Base-by-base conservation (phyloP, 2,329 filamentous ascomycete genomes). In the Davidsoniella australis region DNA sequence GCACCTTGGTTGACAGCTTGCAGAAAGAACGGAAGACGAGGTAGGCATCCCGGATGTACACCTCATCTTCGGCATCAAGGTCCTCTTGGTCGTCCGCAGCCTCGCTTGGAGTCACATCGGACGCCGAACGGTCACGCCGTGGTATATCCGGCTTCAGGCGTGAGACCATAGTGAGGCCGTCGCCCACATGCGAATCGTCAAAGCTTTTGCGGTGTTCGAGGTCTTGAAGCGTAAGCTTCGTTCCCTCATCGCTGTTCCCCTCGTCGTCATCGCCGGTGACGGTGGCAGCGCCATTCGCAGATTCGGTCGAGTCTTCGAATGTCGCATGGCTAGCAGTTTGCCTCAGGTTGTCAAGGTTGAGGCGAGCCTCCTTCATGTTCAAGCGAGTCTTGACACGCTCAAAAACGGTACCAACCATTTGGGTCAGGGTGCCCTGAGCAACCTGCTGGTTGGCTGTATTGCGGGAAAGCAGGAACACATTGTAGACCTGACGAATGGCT, bases 351-450 rank as follows among this genome's bases (percentile, higher is more conserved):
- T 65, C 61, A 8, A 77, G 61, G 56, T 73, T 77, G 50, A 82
- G 58, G 17, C 86, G 76, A 36, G 83, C 72, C 60, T 95, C 88
- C 63, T 94, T 95, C 69, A 87, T 78, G 52, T 88, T 81, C 54
- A 98, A 68, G 48, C 91, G 75, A 1, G 76, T 76, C 67, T 91
- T 93, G 55, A 98, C 89, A 54, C 91, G 73, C 64, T 98, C 91
- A 59, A 98, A 98, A 2, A 98, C 91, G 1, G 89, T 96, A 56
- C 89, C 88, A 38, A 96, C 86, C 91, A 98, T 98, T 66, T 98
- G 91, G 3, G 89, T 94, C 59, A 98, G 69, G 3, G 91, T 95
- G 2, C 91, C 91, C 63, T 98, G 93, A 1, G 93, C 93, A 45
- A 96, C 85, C 63, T 94, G 88, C 68, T 98, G 91, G 62, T 96